Evolutionary conservation across 805 yeast species (phyloP).

Genomic region (Starmerella roubikii): DNA sequence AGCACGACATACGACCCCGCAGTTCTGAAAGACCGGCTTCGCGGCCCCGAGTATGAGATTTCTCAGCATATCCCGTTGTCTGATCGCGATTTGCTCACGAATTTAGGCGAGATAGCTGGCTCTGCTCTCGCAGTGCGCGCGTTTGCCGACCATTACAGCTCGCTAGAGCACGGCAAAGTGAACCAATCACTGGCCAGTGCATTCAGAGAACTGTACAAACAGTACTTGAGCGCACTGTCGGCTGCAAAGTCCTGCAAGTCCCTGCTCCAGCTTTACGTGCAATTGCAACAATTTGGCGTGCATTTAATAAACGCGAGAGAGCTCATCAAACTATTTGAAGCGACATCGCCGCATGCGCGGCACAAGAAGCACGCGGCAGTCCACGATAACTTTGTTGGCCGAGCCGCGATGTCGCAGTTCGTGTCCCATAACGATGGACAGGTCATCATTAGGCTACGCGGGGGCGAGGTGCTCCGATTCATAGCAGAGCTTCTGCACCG

Average conservation of each 20-base stretch:
- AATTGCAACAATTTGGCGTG: conserved; percentile 6
- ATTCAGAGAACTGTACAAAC: conserved; percentile 30
- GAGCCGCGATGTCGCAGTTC: conserved; percentile 12
- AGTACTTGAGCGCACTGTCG: conserved; percentile 26
- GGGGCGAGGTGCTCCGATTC: conserved; percentile 57
- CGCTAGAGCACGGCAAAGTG: conserved; percentile 48
- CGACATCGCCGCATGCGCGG: conserved; percentile 7
- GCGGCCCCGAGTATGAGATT: conserved; percentile 65
- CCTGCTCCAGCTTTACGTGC: conserved; percentile 3
- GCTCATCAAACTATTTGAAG: conserved; percentile 3
- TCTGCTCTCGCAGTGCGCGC: conserved; percentile 43
- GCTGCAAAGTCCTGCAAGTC: conserved; percentile 14
- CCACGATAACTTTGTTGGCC: conserved; percentile 2
- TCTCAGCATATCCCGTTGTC: conserved; percentile 55
- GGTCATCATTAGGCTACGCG: conserved; percentile 34
- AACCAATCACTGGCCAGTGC: conserved; percentile 59
- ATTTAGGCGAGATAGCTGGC: conserved; percentile 49
- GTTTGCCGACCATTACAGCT: conserved; percentile 49
- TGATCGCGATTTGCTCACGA: conserved; percentile 52
- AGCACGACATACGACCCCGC: conserved; percentile 45
- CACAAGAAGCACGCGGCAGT: conserved; percentile 8
- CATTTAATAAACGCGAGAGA: conserved; percentile 22
- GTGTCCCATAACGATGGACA: conserved; percentile 34
- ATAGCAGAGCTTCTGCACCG: conserved; percentile 44
- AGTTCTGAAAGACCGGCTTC: conserved; percentile 31